Conservation (phyloP, 2,329 filamentous ascomycete species). For the Sporothrix inflata region DNA sequence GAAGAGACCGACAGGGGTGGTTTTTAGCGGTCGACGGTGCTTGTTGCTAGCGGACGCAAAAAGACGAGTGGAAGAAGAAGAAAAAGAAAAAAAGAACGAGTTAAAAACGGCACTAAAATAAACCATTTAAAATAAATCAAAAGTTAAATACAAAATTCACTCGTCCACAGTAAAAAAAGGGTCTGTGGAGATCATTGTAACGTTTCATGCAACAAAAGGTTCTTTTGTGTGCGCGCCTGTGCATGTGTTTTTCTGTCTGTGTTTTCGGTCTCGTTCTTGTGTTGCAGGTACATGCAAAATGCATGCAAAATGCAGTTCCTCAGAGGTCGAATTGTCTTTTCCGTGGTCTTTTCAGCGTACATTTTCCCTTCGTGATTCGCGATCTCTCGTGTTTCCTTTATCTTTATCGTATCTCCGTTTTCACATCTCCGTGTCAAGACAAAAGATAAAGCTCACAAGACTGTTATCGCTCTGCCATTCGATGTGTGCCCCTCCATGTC, state of each 20-base stretch:
- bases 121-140: not conserved
- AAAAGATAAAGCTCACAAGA: not conserved
- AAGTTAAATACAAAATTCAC: not conserved
- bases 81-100: not conserved
- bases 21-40: not conserved
- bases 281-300: conserved; percentile 17
- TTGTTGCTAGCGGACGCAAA: not conserved
- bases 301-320: not conserved
- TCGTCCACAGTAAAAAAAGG: not conserved
- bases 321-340: not conserved
- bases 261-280: not conserved
- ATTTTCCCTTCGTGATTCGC: too few species aligned
- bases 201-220: conserved; percentile 25
- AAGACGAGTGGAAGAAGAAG: not conserved
- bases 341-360: not conserved
- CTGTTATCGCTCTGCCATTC: not conserved
- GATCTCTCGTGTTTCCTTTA: too few species aligned
- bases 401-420: conserved; percentile 11
- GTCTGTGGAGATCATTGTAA: conserved; percentile 28
- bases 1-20: not conserved
- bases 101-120: not conserved
- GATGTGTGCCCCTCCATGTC: not conserved
- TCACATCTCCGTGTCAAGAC: not conserved
- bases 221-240: conserved; percentile 3
- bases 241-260: not conserved